Conservation (phyloP, 176 grass and related monocot genomes). For the Phragmites australis region DNA sequence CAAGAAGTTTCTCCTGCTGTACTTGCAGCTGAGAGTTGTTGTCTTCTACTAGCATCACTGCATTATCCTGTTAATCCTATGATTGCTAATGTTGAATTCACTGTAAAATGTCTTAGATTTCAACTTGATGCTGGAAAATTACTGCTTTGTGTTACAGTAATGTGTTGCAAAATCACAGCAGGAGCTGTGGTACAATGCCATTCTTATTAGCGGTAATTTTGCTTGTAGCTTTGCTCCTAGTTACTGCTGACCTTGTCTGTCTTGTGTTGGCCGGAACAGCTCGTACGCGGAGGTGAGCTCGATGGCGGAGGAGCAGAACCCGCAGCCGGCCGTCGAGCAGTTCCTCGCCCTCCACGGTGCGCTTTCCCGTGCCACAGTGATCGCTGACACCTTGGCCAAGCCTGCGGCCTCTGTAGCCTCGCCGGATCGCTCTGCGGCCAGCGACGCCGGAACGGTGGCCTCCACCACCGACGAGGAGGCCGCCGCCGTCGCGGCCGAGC, state of each 20-base stretch:
- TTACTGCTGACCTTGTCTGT: conserved; percentile 19
- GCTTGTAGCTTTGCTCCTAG: background rate
- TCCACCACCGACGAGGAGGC: conserved; percentile 47
- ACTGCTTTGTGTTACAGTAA: background rate
- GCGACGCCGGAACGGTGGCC: conserved; percentile 25
- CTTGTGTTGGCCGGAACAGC: conserved; percentile 53
- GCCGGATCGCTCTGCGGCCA: conserved; percentile 28
- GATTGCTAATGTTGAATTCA: background rate
- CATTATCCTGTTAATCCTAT: background rate
- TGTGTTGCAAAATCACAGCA: background rate
- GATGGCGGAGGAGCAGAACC: conserved; percentile 71
- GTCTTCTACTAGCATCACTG: conserved; percentile 13
- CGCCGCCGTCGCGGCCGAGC: conserved; percentile 47
- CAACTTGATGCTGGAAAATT: background rate
- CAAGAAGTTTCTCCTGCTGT: conserved; percentile 28
- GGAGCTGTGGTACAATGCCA: background rate
- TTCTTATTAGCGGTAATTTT: conserved; percentile 1
- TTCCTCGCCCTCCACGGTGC: conserved; percentile 71
- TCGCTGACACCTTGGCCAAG: conserved; percentile 60
- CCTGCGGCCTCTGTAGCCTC: background rate
- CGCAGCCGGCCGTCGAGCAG: conserved; percentile 71
- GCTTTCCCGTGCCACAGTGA: conserved; percentile 55
- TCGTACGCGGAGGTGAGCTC: conserved; percentile 77
- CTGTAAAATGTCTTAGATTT: background rate
- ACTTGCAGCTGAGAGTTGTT: conserved; percentile 23